Percentiles rank a stretch among this genome's conserved stretches.
Conservation (phyloP, 1,284 basidiomycete genomes). For the Inonotus obliquus region DNA sequence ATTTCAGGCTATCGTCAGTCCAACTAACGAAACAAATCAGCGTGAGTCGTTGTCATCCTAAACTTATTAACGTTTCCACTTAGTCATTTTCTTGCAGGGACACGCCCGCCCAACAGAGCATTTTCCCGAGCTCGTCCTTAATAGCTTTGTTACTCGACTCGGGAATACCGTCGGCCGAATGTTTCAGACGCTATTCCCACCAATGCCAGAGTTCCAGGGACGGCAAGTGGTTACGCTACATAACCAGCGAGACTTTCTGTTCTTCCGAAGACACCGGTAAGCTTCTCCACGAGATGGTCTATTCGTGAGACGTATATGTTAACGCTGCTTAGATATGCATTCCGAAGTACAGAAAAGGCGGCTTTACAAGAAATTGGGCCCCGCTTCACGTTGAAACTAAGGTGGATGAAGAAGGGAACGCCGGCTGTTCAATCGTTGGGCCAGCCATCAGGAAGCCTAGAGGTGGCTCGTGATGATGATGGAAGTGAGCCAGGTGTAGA, state of each 20-base stretch:
- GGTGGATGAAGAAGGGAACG: slow-evolving; percentile 84
- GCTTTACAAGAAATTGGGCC: slow-evolving; percentile 97
- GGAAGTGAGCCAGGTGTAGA: slow-evolving; percentile 29
- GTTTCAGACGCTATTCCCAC: slow-evolving; percentile 95
- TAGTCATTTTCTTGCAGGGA: slow-evolving; percentile 50
- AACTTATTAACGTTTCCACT: background rate
- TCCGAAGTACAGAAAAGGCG: slow-evolving; percentile 87
- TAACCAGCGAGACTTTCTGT: slow-evolving; percentile 97
- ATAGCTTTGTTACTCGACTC: slow-evolving; percentile 91
- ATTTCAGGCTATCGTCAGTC: slow-evolving; percentile 92
- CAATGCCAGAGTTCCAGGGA: slow-evolving; percentile 93
- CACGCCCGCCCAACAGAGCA: slow-evolving; percentile 93
- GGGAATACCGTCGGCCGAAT: slow-evolving; percentile 91
- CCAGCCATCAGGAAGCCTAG: slow-evolving; percentile 49
- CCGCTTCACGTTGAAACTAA: slow-evolving; percentile 91
- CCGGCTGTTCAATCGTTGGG: slow-evolving; percentile 73
- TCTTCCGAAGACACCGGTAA: slow-evolving; percentile 91
- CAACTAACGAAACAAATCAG: slow-evolving; percentile 83
- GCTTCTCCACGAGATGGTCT: slow-evolving; percentile 21
- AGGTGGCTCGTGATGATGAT: slow-evolving; percentile 56
- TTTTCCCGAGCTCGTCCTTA: slow-evolving; percentile 93
- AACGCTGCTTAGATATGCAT: slow-evolving; percentile 73
- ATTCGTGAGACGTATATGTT: background rate
- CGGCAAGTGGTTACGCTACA: slow-evolving; percentile 97
- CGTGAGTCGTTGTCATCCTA: slow-evolving; percentile 39